Percentiles rank a stretch among this genome's conserved stretches.
phyloP scores from a whole-genome alignment of 2,329 filamentous ascomycete species.

The Westerdykella aurantiaca region DNA sequence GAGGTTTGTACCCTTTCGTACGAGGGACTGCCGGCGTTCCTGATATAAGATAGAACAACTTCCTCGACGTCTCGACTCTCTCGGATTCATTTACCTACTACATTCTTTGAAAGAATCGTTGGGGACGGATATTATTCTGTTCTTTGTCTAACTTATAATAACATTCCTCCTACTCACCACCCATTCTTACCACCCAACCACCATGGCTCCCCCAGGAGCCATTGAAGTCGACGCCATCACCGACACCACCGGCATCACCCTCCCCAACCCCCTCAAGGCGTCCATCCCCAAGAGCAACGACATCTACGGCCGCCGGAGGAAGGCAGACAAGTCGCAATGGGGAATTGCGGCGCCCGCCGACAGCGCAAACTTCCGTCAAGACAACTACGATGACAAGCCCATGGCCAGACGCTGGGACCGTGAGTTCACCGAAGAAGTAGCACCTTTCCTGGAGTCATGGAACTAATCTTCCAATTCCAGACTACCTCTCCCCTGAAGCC shows the following conservation, averaged over 20 bases:
- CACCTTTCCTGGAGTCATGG: background rate
- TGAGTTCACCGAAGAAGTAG: conserved; percentile 57
- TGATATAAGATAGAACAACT: no score
- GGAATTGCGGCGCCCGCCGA: conserved; percentile 71
- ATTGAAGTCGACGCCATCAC: conserved; percentile 42
- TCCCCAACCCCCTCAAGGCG: conserved; percentile 50
- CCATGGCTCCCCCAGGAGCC: conserved; percentile 32
- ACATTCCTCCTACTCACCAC: no score
- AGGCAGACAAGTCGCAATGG: conserved; percentile 64
- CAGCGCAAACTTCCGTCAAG: conserved; percentile 74
- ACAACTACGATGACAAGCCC: conserved; percentile 59
- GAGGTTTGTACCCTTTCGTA: no score
- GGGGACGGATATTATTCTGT: background rate
- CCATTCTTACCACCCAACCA: background rate
- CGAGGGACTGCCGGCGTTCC: no score
- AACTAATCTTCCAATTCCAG: conserved; percentile 16
- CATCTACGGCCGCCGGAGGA: conserved; percentile 62
- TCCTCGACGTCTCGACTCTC: no score
- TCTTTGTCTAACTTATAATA: background rate
- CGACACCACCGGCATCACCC: conserved; percentile 43
- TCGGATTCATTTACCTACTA: no score
- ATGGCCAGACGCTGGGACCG: conserved; percentile 79
- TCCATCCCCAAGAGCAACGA: conserved; percentile 49
- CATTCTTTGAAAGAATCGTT: no score
- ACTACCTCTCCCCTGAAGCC: conserved; percentile 47